Evolutionary conservation across 1,284 basidiomycete genomes (phyloP), one percentile per base, ranked within the genome.

Genomic region (Tilletia walkeri): DNA sequence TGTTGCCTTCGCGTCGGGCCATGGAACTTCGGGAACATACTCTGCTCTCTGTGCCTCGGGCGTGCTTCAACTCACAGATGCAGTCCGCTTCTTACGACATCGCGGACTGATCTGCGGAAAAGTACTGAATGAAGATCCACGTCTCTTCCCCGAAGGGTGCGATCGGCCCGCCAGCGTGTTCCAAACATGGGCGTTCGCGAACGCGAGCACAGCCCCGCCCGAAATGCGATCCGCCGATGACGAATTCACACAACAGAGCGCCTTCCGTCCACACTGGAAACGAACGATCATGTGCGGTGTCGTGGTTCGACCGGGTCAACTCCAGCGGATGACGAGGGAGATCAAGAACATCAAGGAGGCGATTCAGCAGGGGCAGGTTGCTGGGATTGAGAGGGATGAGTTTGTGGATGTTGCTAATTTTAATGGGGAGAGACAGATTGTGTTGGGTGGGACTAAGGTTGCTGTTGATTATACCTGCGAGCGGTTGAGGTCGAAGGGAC

Each of bases 101-200:
- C 76, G 80, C 24, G 82, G 82, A 12, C 73, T 82, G 34, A 69
- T 78, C 5, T 75, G 73, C 1, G 76, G 76, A 47, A 72, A 76
- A 20, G 78, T 74, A 65, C 72, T 80, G 1, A 68, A 66, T 38
- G 72, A 76, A 30, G 72, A 81, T 56, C 78, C 79, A 0, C 72
- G 76, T 0, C 75, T 82, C 18, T 83, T 82, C 69, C 82, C 82
- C 0, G 65, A 67, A 6, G 82, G 82, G 24, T 80, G 81, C 65
- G 67, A 71, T 50, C 76, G 71, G 56, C 82, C 81, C 0, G 78
- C 75, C 9, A 81, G 73, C 71, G 71, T 82, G 36, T 83, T 80
- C 70, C 81, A 82, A 69, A 82, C 81, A 12, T 82, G 82, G 82
- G 82, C 78, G 2, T 83, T 82, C 67, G 75, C 81, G 47, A 83